Evolutionary conservation across 176 grass and related monocot species (phyloP).

Genomic region (Carex kokanica): DNA sequence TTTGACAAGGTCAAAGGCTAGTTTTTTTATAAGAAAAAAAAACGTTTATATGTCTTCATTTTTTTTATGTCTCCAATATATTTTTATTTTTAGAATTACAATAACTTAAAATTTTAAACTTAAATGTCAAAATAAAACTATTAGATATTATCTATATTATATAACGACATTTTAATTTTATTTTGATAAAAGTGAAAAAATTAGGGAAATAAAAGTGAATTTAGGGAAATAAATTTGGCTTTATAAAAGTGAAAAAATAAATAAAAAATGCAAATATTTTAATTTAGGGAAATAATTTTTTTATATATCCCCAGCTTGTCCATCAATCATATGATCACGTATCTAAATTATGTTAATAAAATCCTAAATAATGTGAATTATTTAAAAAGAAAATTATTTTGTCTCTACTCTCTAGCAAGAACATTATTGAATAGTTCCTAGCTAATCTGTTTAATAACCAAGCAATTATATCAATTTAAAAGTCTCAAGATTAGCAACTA

Average conservation of each 20-base stretch:
- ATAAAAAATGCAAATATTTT: neutral
- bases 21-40: neutral
- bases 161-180: too few relatives aligned
- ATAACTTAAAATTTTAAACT: too few relatives aligned
- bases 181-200: neutral
- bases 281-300: neutral
- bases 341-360: too few relatives aligned
- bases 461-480: neutral
- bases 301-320: too few relatives aligned
- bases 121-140: too few relatives aligned
- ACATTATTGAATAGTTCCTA: neutral
- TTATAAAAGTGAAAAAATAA: neutral
- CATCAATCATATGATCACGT: too few relatives aligned
- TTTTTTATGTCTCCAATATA: too few relatives aligned
- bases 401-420: neutral
- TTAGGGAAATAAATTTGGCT: neutral
- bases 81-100: too few relatives aligned
- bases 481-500: neutral
- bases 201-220: neutral
- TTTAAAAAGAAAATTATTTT: too few relatives aligned
- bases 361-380: too few relatives aligned
- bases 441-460: neutral
- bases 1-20: neutral
- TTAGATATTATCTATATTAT: too few relatives aligned
- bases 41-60: too few relatives aligned